Evolutionary conservation across 257 asterid species (phyloP).

Genomic region (Ajuga chamaepitys): DNA sequence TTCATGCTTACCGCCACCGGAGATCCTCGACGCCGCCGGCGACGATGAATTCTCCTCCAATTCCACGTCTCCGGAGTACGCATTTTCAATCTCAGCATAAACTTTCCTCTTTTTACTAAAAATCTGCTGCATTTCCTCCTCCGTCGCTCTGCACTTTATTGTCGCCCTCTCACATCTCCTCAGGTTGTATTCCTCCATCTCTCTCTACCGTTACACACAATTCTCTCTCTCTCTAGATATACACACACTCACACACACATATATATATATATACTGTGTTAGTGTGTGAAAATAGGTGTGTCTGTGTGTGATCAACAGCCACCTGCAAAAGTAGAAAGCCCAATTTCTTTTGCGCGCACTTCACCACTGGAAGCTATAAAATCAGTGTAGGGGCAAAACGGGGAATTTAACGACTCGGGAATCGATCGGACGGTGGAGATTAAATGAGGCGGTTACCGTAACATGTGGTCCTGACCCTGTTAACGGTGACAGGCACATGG

Average conservation of each 20-base stretch:
- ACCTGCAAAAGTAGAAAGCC: slow-evolving; percentile 36
- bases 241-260: background rate
- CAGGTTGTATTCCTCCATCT: slow-evolving; percentile 31
- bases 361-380: slow-evolving; percentile 17
- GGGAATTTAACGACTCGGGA: slow-evolving; percentile 13
- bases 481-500: slow-evolving; percentile 94
- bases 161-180: slow-evolving; percentile 30
- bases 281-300: background rate
- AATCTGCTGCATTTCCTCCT: slow-evolving; percentile 32
- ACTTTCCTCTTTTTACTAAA: slow-evolving; percentile 50
- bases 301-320: slow-evolving; percentile 18
- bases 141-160: slow-evolving; percentile 22
- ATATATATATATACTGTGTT: background rate
- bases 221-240: slow-evolving; percentile 9
- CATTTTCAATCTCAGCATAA: slow-evolving; percentile 18
- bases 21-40: slow-evolving; percentile 36
- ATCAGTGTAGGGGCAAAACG: slow-evolving; percentile 33
- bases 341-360: slow-evolving; percentile 20
- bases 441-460: slow-evolving; percentile 57
- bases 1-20: slow-evolving; percentile 18
- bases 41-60: slow-evolving; percentile 32
- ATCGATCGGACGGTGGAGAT: slow-evolving; percentile 71
- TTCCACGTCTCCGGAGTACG: slow-evolving; percentile 14
- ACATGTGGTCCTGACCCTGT: slow-evolving; percentile 95
- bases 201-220: slow-evolving; percentile 8